These are phyloP conservation scores for Tulasnella sp. DNA, from an alignment of 768 basidiomycete species.

Conservation along the genomic window DNA sequence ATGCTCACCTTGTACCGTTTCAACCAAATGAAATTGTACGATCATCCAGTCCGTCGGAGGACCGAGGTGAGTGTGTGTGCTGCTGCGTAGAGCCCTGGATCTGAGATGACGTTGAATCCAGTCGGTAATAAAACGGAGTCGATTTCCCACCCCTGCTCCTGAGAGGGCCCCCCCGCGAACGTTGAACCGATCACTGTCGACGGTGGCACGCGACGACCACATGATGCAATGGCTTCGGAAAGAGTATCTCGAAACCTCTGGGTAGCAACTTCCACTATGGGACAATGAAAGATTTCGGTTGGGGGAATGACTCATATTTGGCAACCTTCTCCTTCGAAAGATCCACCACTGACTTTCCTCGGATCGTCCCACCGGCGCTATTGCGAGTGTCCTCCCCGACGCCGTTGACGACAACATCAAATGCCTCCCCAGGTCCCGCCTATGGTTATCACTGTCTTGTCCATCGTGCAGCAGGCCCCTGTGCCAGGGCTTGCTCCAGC, in stretches of 20 bases:
- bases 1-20: too few relatives aligned
- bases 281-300: neutral
- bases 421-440: neutral
- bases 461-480: neutral
- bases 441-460: neutral
- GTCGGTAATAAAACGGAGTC: too few relatives aligned
- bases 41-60: too few relatives aligned
- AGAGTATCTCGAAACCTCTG: neutral
- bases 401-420: neutral
- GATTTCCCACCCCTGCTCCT: too few relatives aligned
- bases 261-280: neutral
- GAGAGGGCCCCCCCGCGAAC: too few relatives aligned
- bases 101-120: too few relatives aligned
- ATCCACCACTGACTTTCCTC: too few relatives aligned
- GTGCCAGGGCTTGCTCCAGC: neutral
- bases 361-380: neutral
- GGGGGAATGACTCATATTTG: neutral
- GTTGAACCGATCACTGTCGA: too few relatives aligned
- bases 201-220: neutral
- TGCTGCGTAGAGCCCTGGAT: too few relatives aligned
- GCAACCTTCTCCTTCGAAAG: neutral
- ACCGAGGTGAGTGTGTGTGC: too few relatives aligned
- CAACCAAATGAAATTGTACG: too few relatives aligned
- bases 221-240: neutral
- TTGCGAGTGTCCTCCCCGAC: neutral